Conservation (phyloP, 2,329 filamentous ascomycete genomes). For the Cladobotryum mycophilum region DNA sequence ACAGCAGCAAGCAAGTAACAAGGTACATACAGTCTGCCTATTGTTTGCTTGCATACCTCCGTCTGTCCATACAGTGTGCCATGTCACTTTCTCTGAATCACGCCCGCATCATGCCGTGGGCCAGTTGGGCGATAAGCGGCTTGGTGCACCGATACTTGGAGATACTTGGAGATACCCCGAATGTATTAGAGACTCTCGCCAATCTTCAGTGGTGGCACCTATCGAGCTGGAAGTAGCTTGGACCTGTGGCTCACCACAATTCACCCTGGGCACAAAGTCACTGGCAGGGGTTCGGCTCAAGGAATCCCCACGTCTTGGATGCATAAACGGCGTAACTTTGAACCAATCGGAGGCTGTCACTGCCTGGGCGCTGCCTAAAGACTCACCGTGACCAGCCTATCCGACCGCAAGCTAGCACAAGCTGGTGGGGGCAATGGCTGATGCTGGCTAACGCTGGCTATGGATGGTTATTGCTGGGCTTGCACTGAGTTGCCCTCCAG, state of each 20-base stretch:
- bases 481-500: too few species aligned
- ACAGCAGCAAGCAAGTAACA: too few species aligned
- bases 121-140: background rate
- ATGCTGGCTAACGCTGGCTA: too few species aligned
- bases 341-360: slow-evolving; percentile 9
- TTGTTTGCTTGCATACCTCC: too few species aligned
- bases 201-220: too few species aligned
- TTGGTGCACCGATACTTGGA: slow-evolving; percentile 1
- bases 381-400: slow-evolving; percentile 2
- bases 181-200: too few species aligned
- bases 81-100: slow-evolving; percentile 9
- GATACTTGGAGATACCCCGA: background rate
- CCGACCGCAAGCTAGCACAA: too few species aligned
- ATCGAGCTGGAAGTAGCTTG: too few species aligned
- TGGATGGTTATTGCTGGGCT: too few species aligned
- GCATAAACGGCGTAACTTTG: background rate
- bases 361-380: slow-evolving; percentile 2
- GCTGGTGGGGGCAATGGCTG: too few species aligned
- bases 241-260: too few species aligned
- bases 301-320: slow-evolving; percentile 2
- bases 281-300: slow-evolving; percentile 3
- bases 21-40: too few species aligned
- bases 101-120: slow-evolving; percentile 7
- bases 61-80: slow-evolving; percentile 2
- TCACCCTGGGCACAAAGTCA: slow-evolving; percentile 2